Base-by-base conservation (phyloP, 148 eudicot genomes). In the Chenopodium formosanum region DNA sequence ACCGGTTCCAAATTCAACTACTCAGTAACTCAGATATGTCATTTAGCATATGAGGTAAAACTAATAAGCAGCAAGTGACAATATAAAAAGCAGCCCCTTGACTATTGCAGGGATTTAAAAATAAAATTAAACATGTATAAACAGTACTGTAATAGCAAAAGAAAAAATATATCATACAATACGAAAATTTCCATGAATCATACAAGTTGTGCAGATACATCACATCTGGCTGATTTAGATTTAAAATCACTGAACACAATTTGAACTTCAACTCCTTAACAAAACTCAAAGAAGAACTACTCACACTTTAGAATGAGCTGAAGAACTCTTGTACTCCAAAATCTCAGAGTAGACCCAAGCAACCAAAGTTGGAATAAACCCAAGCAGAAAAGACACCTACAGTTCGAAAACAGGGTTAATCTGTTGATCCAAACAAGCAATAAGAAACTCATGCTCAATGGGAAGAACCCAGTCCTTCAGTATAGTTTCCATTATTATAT, bases 341-440 rank as follows among this genome's bases (percentile, higher is more conserved):
- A 89, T 87, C 84, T 95, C 98, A 27, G 98, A 86, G 86, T 92
- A 93, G 69, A 92, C 77, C 98, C 98, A 95, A 77, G 97, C 92
- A 67, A 93, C 90, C 79, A 93, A 83, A 32, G 87, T 75, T 22
- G 98, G 98, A 74, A 93, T 88, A 81, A 93, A 77, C 79, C 97
- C 98, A 81, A 95, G 94, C 84, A 95, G 79, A 87, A 95, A 93
- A 53, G 98, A 93, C 71, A 95, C 97, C 97, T 95, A 88, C 34
- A 76, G 27, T 27, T 60, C 3, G 20, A 46, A 73, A 53, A 27
- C 47, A 73, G 1, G 34, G 62, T 71, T 68, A 46, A 44, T 27
- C 77, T n/a, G 76, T 50, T 16, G 22, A 72, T 72, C 52, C 66
- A 52, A 52, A 83, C 5, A 50, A 34, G 78, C 9, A 72, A 25